These are phyloP conservation scores for Fusarium sp. DNA, from an alignment of 2,329 filamentous ascomycete species.

Conservation along the genomic window DNA sequence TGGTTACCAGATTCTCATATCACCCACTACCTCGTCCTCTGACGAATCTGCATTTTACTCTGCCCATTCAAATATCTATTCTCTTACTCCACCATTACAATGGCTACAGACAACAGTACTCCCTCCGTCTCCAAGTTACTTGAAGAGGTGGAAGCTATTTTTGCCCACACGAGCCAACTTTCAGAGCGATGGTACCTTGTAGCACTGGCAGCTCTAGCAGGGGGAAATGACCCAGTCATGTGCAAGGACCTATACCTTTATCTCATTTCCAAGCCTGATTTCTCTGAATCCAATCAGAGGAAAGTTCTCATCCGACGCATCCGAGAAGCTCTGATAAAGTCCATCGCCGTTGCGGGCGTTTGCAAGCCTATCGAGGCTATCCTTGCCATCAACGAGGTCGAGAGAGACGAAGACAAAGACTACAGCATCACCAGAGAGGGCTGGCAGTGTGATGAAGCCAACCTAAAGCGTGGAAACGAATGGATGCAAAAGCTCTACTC, in stretches of 20 bases:
- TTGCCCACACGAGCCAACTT: not conserved
- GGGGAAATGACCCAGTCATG: not conserved
- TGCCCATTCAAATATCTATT: too few species aligned
- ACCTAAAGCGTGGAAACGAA: not conserved
- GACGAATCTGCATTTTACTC: too few species aligned
- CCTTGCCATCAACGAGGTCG: not conserved
- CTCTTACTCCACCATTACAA: not conserved
- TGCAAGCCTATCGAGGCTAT: not conserved
- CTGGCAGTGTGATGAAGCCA: not conserved
- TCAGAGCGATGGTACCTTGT: not conserved
- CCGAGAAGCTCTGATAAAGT: not conserved
- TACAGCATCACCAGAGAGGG: not conserved
- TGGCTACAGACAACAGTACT: not conserved
- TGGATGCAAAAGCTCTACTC: not conserved
- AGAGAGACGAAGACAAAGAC: not conserved
- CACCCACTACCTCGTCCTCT: too few species aligned
- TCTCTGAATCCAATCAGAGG: not conserved
- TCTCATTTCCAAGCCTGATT: not conserved
- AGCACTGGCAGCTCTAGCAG: not conserved
- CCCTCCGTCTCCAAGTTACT: not conserved
- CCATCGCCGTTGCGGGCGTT: not conserved
- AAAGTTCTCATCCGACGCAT: not conserved
- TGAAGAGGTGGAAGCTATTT: not conserved
- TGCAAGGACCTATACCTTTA: not conserved
- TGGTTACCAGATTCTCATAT: too few species aligned